Percentiles rank a stretch among this genome's conserved stretches.
phyloP scores from a whole-genome alignment of 2,329 filamentous ascomycete species.

The Aspergillus neoniger region DNA sequence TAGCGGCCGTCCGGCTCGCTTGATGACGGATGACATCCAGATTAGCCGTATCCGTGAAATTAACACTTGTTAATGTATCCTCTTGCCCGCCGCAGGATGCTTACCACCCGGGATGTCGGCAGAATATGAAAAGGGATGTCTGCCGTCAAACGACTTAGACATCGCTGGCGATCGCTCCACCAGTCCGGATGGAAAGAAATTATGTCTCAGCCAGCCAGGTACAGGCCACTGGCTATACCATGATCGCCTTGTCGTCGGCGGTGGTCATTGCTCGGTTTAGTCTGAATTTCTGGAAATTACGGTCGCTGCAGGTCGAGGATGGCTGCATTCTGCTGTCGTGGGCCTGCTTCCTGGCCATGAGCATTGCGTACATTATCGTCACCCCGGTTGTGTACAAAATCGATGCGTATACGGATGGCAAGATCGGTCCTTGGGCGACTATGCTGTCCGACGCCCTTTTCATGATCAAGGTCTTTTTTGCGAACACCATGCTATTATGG shows the following conservation, averaged over 20 bases:
- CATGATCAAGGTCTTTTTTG: slow-evolving; percentile 1
- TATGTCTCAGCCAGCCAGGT: slow-evolving; percentile 1
- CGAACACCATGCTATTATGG: neutral
- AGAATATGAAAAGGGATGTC: neutral
- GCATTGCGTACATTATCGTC: neutral
- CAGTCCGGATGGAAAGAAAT: neutral
- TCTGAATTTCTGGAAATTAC: neutral
- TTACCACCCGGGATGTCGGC: neutral
- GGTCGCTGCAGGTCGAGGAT: neutral
- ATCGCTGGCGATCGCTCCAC: neutral
- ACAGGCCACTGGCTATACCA: slow-evolving; percentile 1
- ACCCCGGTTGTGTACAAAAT: neutral
- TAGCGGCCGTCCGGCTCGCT: neutral
- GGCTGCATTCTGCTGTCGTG: neutral
- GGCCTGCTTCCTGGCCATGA: neutral
- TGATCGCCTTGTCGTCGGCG: neutral
- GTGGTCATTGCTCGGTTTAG: slow-evolving; percentile 3
- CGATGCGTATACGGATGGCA: neutral
- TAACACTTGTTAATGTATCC: neutral
- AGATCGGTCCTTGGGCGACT: neutral
- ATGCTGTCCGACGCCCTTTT: neutral
- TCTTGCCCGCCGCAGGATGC: neutral
- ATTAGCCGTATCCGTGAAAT: neutral
- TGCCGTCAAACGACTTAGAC: neutral
- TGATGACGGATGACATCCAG: neutral